phyloP scores from a whole-genome alignment of 2,329 filamentous ascomycete genomes.

The Pseudogymnoascus sp. region DNA sequence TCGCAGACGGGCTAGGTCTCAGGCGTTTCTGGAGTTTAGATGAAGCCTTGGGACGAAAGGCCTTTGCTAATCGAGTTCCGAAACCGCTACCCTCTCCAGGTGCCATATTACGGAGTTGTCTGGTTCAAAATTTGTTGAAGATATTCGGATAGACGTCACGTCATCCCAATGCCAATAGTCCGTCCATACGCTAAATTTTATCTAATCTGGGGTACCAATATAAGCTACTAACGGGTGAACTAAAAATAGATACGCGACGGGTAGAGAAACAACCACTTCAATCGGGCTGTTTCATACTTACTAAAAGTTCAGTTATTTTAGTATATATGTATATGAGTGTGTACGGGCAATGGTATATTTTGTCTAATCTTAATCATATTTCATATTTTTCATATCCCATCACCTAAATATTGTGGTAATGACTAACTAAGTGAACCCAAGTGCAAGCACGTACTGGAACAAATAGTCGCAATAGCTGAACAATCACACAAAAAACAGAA shows the following conservation, averaged over 20 bases:
- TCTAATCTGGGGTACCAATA: background rate
- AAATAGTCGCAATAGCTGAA: background rate
- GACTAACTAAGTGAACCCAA: background rate
- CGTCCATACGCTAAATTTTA: background rate
- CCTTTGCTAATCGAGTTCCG: background rate
- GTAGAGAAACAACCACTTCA: background rate
- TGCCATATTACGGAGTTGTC: background rate
- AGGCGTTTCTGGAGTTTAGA: background rate
- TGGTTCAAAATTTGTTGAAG: background rate
- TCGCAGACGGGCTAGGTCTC: background rate
- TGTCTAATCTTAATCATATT: background rate
- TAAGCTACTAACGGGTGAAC: background rate
- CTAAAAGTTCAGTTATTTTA: background rate
- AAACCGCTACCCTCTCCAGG: background rate
- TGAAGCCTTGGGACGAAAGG: background rate
- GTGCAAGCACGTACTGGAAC: background rate
- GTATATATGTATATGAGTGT: background rate
- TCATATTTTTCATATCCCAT: background rate
- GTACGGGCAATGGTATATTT: too few relatives aligned
- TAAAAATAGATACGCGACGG: background rate
- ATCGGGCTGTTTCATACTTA: background rate
- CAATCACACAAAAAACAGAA: background rate
- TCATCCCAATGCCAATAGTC: background rate
- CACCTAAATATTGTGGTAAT: background rate
- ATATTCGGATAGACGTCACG: background rate